Percentiles rank a stretch among this genome's conserved stretches.
These are phyloP conservation scores for Medicago lupulina DNA, from an alignment of 306 rosid species.

Conservation along the genomic window DNA sequence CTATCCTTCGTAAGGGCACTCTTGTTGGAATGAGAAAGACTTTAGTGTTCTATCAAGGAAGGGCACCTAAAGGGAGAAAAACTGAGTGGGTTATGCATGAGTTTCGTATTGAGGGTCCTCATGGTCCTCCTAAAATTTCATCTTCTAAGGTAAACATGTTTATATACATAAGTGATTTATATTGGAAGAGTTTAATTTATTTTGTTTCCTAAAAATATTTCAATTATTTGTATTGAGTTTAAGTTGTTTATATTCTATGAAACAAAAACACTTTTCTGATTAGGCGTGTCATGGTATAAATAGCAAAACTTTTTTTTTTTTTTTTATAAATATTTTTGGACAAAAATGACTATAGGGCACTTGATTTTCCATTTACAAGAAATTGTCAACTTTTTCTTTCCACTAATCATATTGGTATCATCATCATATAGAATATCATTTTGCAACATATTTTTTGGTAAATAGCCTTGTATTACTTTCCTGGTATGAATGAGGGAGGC, in stretches of 20 bases:
- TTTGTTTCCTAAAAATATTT: no score
- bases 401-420: conserved; percentile 20
- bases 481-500: conserved; percentile 42
- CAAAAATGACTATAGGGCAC: background rate
- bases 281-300: no score
- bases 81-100: conserved; percentile 97
- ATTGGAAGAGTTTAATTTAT: no score
- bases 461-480: conserved; percentile 27
- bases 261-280: no score
- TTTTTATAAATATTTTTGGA: no score
- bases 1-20: conserved; percentile 56
- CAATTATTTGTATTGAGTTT: no score
- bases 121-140: conserved; percentile 58
- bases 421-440: conserved; percentile 10
- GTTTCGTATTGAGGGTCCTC: conserved; percentile 74
- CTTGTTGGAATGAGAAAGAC: conserved; percentile 96
- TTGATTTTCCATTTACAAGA: conserved; percentile 11
- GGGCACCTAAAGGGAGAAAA: conserved; percentile 92
- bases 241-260: no score
- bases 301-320: no score
- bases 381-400: conserved; percentile 2
- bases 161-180: no score
- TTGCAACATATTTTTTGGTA: conserved; percentile 16
- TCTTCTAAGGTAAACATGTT: conserved; percentile 60
- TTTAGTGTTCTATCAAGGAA: conserved; percentile 91